Percentiles rank a stretch among this genome's conserved stretches.
Conservation (phyloP, 495 filamentous ascomycete genomes). For the Xylaria cubensis region DNA sequence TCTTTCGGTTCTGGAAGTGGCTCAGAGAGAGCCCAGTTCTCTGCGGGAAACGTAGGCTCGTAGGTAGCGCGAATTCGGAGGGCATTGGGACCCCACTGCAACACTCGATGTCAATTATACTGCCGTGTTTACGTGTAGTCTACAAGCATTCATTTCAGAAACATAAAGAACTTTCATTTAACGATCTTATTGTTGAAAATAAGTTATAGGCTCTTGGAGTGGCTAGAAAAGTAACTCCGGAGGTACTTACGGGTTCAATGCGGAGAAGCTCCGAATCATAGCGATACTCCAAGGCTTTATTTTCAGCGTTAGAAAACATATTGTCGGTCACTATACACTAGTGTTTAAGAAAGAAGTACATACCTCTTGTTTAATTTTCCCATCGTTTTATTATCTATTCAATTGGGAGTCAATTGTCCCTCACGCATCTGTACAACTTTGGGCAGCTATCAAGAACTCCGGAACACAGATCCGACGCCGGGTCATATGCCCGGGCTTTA, state of each 20-base stretch:
- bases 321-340: not conserved
- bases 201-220: not conserved
- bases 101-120: not conserved
- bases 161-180: not conserved
- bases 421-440: not conserved
- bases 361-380: not conserved
- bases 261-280: constrained; percentile 62
- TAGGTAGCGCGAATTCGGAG: constrained; percentile 62
- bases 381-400: not conserved
- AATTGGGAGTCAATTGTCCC: not conserved
- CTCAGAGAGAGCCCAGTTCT: constrained; percentile 61
- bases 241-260: constrained; percentile 47
- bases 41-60: constrained; percentile 51
- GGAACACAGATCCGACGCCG: constrained; percentile 3
- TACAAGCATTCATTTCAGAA: not conserved
- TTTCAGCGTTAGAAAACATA: constrained; percentile 53
- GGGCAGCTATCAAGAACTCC: constrained; percentile 4
- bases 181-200: not conserved
- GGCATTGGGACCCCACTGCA: constrained; percentile 57
- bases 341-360: not conserved
- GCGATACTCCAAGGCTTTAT: constrained; percentile 50
- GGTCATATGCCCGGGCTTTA: not conserved
- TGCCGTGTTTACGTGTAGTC: not conserved
- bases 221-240: not conserved
- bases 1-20: constrained; percentile 10